Evolutionary conservation across 129 eudicot species (phyloP).

Genomic region (Artemisia annua): DNA sequence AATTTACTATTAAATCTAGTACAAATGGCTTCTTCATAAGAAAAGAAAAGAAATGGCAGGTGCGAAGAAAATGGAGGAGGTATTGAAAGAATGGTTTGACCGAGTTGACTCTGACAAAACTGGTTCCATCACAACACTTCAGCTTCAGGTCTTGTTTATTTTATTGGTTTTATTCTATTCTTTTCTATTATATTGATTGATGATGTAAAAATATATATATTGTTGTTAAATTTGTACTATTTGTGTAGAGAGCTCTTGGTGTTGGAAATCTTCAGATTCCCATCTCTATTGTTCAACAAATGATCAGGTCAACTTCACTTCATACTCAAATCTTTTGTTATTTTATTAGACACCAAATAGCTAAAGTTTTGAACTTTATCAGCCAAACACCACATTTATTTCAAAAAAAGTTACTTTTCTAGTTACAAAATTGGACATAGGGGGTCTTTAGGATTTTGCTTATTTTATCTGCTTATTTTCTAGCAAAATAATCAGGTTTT

Average conservation of each 20-base stretch:
- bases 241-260: conserved; percentile 65
- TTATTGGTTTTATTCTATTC: background rate
- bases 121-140: conserved; percentile 69
- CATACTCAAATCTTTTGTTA: background rate
- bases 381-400: background rate
- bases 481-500: too few species aligned
- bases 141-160: conserved; percentile 66
- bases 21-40: too few species aligned
- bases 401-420: too few species aligned
- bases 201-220: conserved; percentile 4
- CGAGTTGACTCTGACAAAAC: conserved; percentile 85
- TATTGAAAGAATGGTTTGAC: conserved; percentile 79
- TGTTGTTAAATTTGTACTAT: too few species aligned
- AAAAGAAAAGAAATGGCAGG: conserved; percentile 47
- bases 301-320: conserved; percentile 59
- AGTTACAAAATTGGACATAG: too few species aligned
- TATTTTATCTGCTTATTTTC: too few species aligned
- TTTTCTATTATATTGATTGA: background rate
- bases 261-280: conserved; percentile 84
- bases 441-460: too few species aligned
- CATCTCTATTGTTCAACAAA: conserved; percentile 81
- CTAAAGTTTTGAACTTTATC: conserved; percentile 10
- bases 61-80: conserved; percentile 11
- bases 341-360: background rate
- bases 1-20: too few species aligned